Evolutionary conservation across 2,329 filamentous ascomycete genomes (phyloP).

Genomic region (Scytalidium sp.): DNA sequence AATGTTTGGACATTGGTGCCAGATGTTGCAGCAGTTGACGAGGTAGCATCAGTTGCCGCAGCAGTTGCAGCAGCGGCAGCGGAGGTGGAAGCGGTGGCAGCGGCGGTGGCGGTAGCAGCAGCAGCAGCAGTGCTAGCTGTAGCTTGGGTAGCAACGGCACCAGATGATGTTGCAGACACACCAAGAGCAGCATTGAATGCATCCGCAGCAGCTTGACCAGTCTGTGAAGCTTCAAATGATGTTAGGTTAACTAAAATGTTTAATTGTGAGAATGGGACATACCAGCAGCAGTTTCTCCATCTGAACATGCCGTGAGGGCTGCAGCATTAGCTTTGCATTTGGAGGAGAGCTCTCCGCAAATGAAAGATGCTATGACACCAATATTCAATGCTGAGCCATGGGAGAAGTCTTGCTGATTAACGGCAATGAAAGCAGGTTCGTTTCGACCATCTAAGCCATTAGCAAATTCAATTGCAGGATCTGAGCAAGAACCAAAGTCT

Average conservation of each 20-base stretch:
- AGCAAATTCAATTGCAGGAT: conserved; percentile 41
- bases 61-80: conserved; percentile 6
- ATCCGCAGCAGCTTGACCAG: conserved; percentile 32
- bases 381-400: conserved; percentile 46
- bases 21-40: conserved; percentile 2
- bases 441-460: conserved; percentile 41
- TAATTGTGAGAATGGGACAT: conserved; percentile 6
- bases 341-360: conserved; percentile 34
- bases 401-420: conserved; percentile 38
- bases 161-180: too few relatives aligned
- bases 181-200: conserved; percentile 28
- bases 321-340: conserved; percentile 15
- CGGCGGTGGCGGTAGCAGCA: conserved; percentile 20
- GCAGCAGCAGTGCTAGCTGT: neutral
- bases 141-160: neutral
- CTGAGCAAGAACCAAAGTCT: conserved; percentile 38
- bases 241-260: too few relatives aligned
- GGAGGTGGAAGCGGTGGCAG: conserved; percentile 29
- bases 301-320: conserved; percentile 14
- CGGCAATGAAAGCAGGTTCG: conserved; percentile 38
- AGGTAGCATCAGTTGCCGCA: too few relatives aligned
- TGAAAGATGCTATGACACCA: conserved; percentile 44
- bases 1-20: conserved; percentile 28
- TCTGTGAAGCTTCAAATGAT: conserved; percentile 5
- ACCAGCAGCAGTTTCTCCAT: conserved; percentile 14